phyloP scores from a whole-genome alignment of 73 alveolate genomes.

The Stentor coeruleus region DNA sequence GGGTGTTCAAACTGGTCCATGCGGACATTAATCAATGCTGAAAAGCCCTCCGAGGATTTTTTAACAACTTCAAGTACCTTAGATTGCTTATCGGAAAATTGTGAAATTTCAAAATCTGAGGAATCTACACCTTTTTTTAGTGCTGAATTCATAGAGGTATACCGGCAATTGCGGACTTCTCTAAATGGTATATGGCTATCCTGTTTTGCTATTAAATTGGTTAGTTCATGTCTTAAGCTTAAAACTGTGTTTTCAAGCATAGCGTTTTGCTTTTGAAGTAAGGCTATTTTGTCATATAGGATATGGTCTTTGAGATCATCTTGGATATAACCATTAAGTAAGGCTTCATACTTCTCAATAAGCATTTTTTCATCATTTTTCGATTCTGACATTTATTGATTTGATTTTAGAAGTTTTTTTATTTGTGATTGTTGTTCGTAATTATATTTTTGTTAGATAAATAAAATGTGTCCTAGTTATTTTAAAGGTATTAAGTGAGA shows the following conservation, averaged over 20 bases:
- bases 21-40: not conserved
- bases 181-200: too few relatives aligned
- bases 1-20: not conserved
- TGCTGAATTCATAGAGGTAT: not conserved
- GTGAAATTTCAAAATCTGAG: not conserved
- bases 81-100: not conserved
- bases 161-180: too few relatives aligned
- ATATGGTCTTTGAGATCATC: not conserved
- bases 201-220: not conserved
- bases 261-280: not conserved
- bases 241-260: not conserved
- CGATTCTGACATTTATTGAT: not conserved
- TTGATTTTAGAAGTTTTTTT: too few relatives aligned
- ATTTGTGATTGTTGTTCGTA: too few relatives aligned
- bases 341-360: not conserved
- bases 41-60: not conserved
- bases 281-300: not conserved
- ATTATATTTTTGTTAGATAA: too few relatives aligned
- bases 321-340: not conserved
- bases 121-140: not conserved
- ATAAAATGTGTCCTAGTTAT: too few relatives aligned
- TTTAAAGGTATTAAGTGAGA: too few relatives aligned
- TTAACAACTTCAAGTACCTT: not conserved
- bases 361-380: not conserved
- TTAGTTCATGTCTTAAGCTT: not conserved